Base-by-base conservation (phyloP, 164 flowering plant genomes). In the Stephania cephalantha region DNA sequence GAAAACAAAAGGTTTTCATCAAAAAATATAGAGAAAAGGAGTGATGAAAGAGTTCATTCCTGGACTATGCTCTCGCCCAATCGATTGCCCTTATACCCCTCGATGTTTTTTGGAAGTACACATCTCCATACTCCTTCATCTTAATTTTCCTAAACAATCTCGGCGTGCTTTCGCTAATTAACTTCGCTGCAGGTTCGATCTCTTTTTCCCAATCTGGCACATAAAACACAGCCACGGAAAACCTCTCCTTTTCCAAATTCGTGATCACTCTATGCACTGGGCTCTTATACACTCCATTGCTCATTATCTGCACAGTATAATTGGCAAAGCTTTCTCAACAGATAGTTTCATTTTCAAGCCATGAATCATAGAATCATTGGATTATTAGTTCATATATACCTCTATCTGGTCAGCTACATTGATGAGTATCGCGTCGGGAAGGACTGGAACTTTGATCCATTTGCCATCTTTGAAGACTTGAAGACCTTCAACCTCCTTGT, bases 201-300 rank as follows among this genome's bases (percentile, higher is more conserved):
- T 84, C 90, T 7, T 68, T 79, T 0, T 81, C 79, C 1, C 68
- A 7, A 2, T 82, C 86, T 0, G 88, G 85, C 11, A 20, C 53
- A 61, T 68, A 22, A 65, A 86, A 85, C 76, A 84, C 71, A 6
- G 85, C 88, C 75, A 89, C 53, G 0, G 90, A 82, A 4, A 81
- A 73, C 77, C 89, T 84, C 30, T 75, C 80, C 69, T 58, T 74
- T 29, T 83, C 79, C 0, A 85, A 65, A 74, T 84, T 86, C 68
- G 85, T 74, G 30, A 87, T 78, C 18, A 77, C 92, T 76, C 89
- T 85, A 67, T 89, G 92, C 76, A 87, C 64, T 3, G 87, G 87
- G 79, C 92, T 89, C 82, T 83, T 86, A 79, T 86, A 83, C n/a
- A 83, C 69, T 44, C 90, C 90, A 79, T 89, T 89, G 73, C 81